Evolutionary conservation across 805 yeast species (phyloP).

Genomic region (Torulaspora delbrueckii): DNA sequence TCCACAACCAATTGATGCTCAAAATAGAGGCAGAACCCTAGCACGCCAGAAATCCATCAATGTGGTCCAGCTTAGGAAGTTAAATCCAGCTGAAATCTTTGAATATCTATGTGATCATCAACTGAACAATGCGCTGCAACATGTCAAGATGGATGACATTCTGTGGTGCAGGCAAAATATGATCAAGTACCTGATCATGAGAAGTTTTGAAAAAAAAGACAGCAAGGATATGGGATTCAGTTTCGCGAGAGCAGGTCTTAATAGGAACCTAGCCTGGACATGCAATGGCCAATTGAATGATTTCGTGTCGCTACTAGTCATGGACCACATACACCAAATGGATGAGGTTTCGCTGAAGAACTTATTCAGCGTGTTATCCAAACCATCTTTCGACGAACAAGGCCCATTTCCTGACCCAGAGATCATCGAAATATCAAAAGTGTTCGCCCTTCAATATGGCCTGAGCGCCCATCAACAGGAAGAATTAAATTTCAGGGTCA

Average conservation of each 20-base stretch:
- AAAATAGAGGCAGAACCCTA: slow-evolving; percentile 18
- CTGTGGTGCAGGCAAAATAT: slow-evolving; percentile 33
- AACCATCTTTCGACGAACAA: background rate
- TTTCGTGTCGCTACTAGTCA: slow-evolving; percentile 22
- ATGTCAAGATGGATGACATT: slow-evolving; percentile 24
- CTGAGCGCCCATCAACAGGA: slow-evolving; percentile 8
- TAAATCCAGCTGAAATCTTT: slow-evolving; percentile 23
- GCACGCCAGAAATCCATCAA: slow-evolving; percentile 1
- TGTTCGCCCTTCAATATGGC: slow-evolving; percentile 21
- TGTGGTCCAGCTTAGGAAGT: slow-evolving; percentile 14
- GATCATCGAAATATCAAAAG: slow-evolving; percentile 20
- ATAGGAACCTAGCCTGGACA: slow-evolving; percentile 32
- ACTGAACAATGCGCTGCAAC: slow-evolving; percentile 3
- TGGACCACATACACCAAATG: slow-evolving; percentile 23
- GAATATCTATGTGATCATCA: slow-evolving; percentile 11
- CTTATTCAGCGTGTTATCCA: slow-evolving; percentile 19
- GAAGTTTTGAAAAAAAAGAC: slow-evolving; percentile 8
- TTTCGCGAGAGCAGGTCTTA: slow-evolving; percentile 31
- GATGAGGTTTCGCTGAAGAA: slow-evolving; percentile 26
- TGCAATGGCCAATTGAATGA: slow-evolving; percentile 26
- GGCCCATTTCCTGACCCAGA: slow-evolving; percentile 12
- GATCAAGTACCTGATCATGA: slow-evolving; percentile 25
- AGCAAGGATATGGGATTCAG: slow-evolving; percentile 4
- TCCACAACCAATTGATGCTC: slow-evolving; percentile 27
- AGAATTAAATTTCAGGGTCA: slow-evolving; percentile 17